Base-by-base conservation (phyloP, 2,329 filamentous ascomycete genomes). In the Grosmannia penicillata region DNA sequence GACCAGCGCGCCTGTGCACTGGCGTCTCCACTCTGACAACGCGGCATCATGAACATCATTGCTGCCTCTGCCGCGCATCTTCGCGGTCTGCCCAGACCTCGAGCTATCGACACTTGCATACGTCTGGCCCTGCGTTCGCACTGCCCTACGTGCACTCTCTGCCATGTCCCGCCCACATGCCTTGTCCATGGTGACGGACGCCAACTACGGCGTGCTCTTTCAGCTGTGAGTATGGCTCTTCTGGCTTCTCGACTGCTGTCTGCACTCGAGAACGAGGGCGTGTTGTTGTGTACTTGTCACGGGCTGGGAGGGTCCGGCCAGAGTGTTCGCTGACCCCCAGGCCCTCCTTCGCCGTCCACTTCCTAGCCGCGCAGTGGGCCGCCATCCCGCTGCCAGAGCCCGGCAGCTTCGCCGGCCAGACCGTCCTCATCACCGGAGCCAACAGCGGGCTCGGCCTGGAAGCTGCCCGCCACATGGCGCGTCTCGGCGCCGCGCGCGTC, bases 371-470 rank as follows among this genome's bases (percentile, higher is more conserved):
- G 13, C 44, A 45, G 42, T 44, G 41, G 31, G 45, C 45, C 33
- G 30, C 45, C 4, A 31, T 53, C 3, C 46, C 51, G 6, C 39
- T 47, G 23, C 49, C 51, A 4, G 32, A 37, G 6, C 30, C 41
- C 21, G 43, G 43, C 35, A 5, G n/a, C 34, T 53, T 49, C 32
- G 41, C 45, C 33, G 49, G 47, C 36, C 44, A 53, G 43, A 54
- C 51, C 10, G 33, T 59, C 24, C 49, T 62, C 29, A 49, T 62
- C 22, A 61, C 58, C 7, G 61, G 60, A 22, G 53, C 54, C 39
- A 63, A 61, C 42, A 48, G 43, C 8, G 59, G 61, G 10, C 45
- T 62, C 2, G 59, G 59, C 8, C 48, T 56, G 6, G 59, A 63
- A 45, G 54, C 58, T 2, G 55, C 54, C 6, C 52, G 54, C 5